Evolutionary conservation across 148 eudicot genomes (phyloP).

Genomic region (Camellia sinensis): DNA sequence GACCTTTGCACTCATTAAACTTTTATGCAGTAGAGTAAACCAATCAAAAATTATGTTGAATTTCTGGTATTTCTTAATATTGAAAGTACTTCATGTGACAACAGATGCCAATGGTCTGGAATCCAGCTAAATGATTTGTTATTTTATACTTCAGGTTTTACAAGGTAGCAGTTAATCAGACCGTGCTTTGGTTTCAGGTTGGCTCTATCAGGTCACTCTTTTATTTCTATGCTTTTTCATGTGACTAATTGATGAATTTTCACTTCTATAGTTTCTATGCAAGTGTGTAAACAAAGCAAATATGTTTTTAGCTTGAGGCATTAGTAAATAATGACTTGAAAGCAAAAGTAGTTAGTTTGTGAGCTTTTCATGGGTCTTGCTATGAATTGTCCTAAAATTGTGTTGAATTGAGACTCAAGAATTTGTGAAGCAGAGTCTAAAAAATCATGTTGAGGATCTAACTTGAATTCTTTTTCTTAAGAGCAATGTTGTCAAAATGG

Average conservation of each 20-base stretch:
- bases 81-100: too few relatives aligned
- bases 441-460: background rate
- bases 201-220: slow-evolving; percentile 67
- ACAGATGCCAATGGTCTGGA: too few relatives aligned
- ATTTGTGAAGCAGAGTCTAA: background rate
- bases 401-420: background rate
- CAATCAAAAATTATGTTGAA: background rate
- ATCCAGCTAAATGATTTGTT: background rate
- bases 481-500: too few relatives aligned
- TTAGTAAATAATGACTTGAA: background rate
- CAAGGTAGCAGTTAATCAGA: slow-evolving; percentile 75
- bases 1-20: background rate
- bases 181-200: slow-evolving; percentile 99
- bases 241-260: background rate
- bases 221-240: slow-evolving; percentile 25
- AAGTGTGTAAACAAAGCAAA: background rate
- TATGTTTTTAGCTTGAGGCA: background rate
- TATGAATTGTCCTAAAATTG: background rate
- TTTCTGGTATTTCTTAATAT: background rate
- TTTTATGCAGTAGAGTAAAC: background rate
- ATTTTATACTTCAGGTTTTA: slow-evolving; percentile 58
- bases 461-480: background rate
- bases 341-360: background rate
- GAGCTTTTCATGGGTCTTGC: background rate
- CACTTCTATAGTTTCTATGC: background rate